Evolutionary conservation across 2,329 filamentous ascomycete genomes (phyloP), one percentile per base, ranked within the genome.

Genomic region (Scytalidium sp.): DNA sequence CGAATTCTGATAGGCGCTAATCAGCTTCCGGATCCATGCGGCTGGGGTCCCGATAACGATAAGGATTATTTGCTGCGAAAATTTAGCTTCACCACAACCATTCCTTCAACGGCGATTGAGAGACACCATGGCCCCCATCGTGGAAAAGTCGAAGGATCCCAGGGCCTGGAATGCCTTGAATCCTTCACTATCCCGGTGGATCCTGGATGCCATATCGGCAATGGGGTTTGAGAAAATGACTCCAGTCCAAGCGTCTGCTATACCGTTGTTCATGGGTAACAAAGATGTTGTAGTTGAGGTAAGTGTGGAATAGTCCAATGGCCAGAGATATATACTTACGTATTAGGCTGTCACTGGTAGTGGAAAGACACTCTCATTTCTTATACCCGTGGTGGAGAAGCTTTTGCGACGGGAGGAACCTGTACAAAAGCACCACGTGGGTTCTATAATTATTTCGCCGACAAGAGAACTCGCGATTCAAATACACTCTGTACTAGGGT

Each of bases 221-320:
- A 93, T 94, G 85, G 90, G 90, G 53, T 96, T 96, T 69, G 74
- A 78, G 55, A 85, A 87, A 66, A 92, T 94, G 79, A 97, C 92
- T 3, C 93, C 93, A 1, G 92, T 97, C n/a, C 93, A 97, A 71
- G 90, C 92, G 41, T 93, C 90, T 51, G 87, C 90, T 3, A 87
- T 97, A 57, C 90, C 91, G 11, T 80, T 96, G 46, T 94, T 96
- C 65, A 85, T 92, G 71, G 85, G 84, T 46, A 88, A 96, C 67
- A 96, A 95, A 64, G 91, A 96, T 68, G 89, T 96, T 3, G 91
- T 96, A 1, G 91, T 96, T 5, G 90, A 96, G 74, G 83, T 83
- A 65, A 43, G 45, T 46, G 7, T 55, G 15, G 9, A 19, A 20
- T 7, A 47, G 22, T 21, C 45, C 19, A 13, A 42, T 39, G 45